Evolutionary conservation across 345 rosid genomes (phyloP), one percentile per base, ranked within the genome.

Genomic region (Eucalyptus rudis): DNA sequence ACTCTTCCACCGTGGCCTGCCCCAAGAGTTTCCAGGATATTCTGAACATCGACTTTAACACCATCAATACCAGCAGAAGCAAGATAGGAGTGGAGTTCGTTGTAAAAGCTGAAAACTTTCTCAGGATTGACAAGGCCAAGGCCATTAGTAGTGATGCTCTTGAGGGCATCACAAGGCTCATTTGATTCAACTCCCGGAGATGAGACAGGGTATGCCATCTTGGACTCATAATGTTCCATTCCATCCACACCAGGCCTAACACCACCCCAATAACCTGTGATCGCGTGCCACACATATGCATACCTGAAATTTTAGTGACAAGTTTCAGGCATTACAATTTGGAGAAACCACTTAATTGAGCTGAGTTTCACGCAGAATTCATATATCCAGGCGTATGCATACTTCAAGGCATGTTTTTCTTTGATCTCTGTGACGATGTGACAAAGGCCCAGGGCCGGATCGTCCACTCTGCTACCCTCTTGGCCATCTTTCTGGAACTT

Each of bases 21-120:
- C 17, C 97, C 96, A 14, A 95, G 96, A 76, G 96, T 94, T 91
- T 94, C 96, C 2, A 96, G 94, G 90, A 96, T 95, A 92, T 95
- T 96, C 83, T 96, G 98, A 71, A 95, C 99, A 88, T 96, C 98
- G 40, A 96, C 98, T 92, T 96, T 96, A 88, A 96, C 96, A 36
- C 98, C 98, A 59, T 96, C 96, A 6, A 96, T 91, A 29, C 98
- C 96, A 84, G 95, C 94, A 10, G 95, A 92, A 40, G 99, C 93
- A 19, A 96, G 96, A 91, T 96, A 96, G 1, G 95, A 92, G 89
- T 96, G 98, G 79, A 95, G 97, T 86, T 96, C 97, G 52, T 95
- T 88, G 62, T 95, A 96, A 90, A 95, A 96, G 91, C 89, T 92
- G 71, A 91, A 94, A 52, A 95, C 95, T 91, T 94, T 95, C 91